Evolutionary conservation across 176 grass and related monocot species (phyloP).

Genomic region (Aegilops longissima): DNA sequence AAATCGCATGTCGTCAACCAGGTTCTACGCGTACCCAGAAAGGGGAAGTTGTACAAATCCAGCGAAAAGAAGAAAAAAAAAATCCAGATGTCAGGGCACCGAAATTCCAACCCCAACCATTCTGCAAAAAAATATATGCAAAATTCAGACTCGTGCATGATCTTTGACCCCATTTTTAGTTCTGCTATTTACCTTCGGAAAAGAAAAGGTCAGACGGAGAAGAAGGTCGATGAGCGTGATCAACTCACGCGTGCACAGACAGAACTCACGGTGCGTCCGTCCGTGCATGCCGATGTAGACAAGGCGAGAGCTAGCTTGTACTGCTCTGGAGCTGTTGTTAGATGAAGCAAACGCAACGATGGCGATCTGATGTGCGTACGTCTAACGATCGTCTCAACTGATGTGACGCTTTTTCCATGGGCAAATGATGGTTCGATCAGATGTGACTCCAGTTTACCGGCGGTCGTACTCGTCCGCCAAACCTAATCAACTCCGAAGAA

Average conservation of each 20-base stretch:
- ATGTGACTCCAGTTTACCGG: not conserved
- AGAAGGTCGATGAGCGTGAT: not conserved
- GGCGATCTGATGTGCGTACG: too few relatives aligned
- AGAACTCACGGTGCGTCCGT: not conserved
- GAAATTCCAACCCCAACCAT: not conserved
- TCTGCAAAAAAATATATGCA: not conserved
- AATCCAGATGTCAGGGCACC: not conserved
- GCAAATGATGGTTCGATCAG: constrained; percentile 11
- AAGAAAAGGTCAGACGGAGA: not conserved
- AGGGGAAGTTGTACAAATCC: not conserved
- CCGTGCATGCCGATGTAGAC: not conserved
- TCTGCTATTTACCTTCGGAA: not conserved
- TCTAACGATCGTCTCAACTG: not conserved
- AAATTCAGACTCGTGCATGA: not conserved
- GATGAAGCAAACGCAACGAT: not conserved
- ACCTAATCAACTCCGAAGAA: not conserved
- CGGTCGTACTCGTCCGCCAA: constrained; percentile 40
- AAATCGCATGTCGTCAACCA: not conserved
- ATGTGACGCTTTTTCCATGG: not conserved
- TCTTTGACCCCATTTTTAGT: not conserved
- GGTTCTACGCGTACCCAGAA: not conserved
- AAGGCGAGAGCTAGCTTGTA: too few relatives aligned
- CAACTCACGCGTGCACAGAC: not conserved
- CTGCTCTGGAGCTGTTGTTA: not conserved
- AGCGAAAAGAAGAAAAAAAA: not conserved